Evolutionary conservation across 2,329 filamentous ascomycete genomes (phyloP).

Genomic region (Fonsecaea multimorphosa): DNA sequence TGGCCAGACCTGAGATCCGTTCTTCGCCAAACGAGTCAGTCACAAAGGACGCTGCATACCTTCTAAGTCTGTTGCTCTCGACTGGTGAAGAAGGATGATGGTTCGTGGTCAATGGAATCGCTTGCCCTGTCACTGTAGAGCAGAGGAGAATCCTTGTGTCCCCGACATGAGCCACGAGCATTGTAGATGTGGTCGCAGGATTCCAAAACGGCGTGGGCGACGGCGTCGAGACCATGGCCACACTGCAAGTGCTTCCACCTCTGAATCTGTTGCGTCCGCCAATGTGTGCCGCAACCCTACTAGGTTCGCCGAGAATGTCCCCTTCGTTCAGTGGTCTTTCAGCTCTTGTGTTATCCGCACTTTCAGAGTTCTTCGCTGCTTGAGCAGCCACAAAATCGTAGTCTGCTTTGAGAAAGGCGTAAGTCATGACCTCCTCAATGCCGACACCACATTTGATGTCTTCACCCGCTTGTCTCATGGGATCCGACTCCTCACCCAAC

Average conservation of each 20-base stretch:
- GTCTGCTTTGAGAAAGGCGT: slow-evolving; percentile 92
- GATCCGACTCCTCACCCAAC: slow-evolving; percentile 45
- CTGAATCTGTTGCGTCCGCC: slow-evolving; percentile 77
- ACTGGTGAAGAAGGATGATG: slow-evolving; percentile 89
- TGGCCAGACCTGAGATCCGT: slow-evolving; percentile 89
- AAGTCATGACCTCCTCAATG: slow-evolving; percentile 70
- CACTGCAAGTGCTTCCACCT: slow-evolving; percentile 88
- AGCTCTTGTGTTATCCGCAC: slow-evolving; percentile 66
- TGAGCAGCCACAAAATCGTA: slow-evolving; percentile 93
- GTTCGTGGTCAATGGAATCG: slow-evolving; percentile 82
- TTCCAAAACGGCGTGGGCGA: slow-evolving; percentile 95
- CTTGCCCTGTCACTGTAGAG: slow-evolving; percentile 79
- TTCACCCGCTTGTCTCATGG: slow-evolving; percentile 32
- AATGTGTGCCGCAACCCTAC: slow-evolving; percentile 59
- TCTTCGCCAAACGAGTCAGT: slow-evolving; percentile 98
- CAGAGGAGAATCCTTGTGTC: slow-evolving; percentile 92
- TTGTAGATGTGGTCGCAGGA: slow-evolving; percentile 79
- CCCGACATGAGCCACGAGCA: slow-evolving; percentile 88
- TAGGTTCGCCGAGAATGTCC: slow-evolving; percentile 75
- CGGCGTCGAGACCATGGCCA: slow-evolving; percentile 89
- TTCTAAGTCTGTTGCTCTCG: slow-evolving; percentile 81
- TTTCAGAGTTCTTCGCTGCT: slow-evolving; percentile 74
- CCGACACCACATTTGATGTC: slow-evolving; percentile 48
- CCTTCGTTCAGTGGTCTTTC: slow-evolving; percentile 83
- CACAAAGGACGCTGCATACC: slow-evolving; percentile 85